phyloP scores from a whole-genome alignment of 116 monocot species.

The Cymodocea nodosa region DNA sequence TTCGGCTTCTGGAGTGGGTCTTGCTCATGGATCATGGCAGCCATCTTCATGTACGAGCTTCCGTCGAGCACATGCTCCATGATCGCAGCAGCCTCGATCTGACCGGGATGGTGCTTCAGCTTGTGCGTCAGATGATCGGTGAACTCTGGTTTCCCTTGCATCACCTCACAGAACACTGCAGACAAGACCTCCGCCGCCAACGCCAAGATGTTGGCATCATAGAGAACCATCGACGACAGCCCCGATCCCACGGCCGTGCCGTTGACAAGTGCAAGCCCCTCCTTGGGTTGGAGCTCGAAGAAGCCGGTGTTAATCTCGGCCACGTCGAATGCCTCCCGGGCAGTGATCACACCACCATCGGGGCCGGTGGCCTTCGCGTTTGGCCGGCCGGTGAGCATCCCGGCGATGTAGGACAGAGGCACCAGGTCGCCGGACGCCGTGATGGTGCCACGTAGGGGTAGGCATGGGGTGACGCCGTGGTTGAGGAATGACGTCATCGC shows the following conservation, averaged over 20 bases:
- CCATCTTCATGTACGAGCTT: conserved; percentile 72
- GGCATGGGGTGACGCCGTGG: conserved; percentile 31
- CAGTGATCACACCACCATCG: conserved; percentile 20
- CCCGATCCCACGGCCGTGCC: conserved; percentile 47
- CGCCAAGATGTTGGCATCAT: conserved; percentile 50
- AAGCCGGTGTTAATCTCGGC: conserved; percentile 35
- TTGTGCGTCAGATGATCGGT: conserved; percentile 80
- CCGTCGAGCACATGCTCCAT: conserved; percentile 75
- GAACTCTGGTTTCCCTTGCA: conserved; percentile 85
- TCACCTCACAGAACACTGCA: conserved; percentile 77
- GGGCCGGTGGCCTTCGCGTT: conserved; percentile 36
- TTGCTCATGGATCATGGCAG: conserved; percentile 39
- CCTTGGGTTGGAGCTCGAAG: conserved; percentile 87
- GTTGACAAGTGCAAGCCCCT: conserved; percentile 72
- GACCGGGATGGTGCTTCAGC: conserved; percentile 82
- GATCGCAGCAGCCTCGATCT: conserved; percentile 81
- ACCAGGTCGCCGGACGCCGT: conserved; percentile 73
- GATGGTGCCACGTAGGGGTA: conserved; percentile 49
- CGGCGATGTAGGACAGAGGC: conserved; percentile 68
- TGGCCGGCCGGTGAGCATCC: conserved; percentile 44
- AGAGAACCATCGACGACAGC: conserved; percentile 54
- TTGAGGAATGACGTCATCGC: conserved; percentile 40
- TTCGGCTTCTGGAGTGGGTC: conserved; percentile 81
- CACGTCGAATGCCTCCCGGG: conserved; percentile 37
- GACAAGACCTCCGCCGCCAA: conserved; percentile 52